Conservation (phyloP, 768 basidiomycete genomes). For the Hygrocybe coccinea region DNA sequence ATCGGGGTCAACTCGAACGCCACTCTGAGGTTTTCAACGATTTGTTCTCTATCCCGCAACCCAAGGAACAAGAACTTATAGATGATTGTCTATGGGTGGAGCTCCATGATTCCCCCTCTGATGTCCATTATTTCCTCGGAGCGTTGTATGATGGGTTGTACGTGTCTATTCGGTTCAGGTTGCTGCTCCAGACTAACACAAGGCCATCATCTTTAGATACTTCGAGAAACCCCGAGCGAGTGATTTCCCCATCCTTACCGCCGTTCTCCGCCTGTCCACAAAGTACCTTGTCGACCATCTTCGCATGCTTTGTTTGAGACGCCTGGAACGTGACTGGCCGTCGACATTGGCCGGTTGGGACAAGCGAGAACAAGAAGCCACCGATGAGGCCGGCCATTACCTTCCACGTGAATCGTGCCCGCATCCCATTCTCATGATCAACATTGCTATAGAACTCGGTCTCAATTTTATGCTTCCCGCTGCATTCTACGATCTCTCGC, state of each 20-base stretch:
- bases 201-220: conserved; percentile 39
- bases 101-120: conserved; percentile 61
- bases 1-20: conserved; percentile 65
- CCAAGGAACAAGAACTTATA: conserved; percentile 42
- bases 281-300: conserved; percentile 74
- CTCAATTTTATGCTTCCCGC: conserved; percentile 56
- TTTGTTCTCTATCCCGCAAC: conserved; percentile 62
- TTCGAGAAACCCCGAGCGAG: conserved; percentile 46
- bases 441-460: conserved; percentile 61
- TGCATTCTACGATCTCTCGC: conserved; percentile 69
- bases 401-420: conserved; percentile 52
- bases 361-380: conserved; percentile 52
- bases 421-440: conserved; percentile 67
- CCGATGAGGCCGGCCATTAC: conserved; percentile 49
- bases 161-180: conserved; percentile 22
- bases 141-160: conserved; percentile 78
- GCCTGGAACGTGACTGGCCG: conserved; percentile 64
- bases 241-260: conserved; percentile 57
- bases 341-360: conserved; percentile 66
- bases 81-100: conserved; percentile 59
- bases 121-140: conserved; percentile 59
- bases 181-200: neutral
- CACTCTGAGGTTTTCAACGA: conserved; percentile 76
- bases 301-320: conserved; percentile 53
- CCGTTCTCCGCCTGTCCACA: conserved; percentile 64